Evolutionary conservation across 805 yeast genomes (phyloP).

Genomic region (Yamadazyma scolyti): DNA sequence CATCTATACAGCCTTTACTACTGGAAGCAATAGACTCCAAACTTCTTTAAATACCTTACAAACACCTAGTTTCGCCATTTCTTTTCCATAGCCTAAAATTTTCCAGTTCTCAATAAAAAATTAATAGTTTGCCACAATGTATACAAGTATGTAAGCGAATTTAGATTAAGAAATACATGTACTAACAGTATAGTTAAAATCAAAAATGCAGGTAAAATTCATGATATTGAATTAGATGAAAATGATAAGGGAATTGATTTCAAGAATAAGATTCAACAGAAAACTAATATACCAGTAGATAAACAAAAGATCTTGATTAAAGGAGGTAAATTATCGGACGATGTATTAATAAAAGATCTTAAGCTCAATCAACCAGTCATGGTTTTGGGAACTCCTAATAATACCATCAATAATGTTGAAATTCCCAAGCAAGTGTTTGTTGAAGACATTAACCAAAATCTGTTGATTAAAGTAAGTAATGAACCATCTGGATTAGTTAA

Average conservation of each 20-base stretch:
- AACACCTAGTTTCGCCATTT: too few relatives aligned
- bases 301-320: constrained; percentile 89
- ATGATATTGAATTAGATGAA: constrained; percentile 42
- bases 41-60: too few relatives aligned
- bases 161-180: neutral
- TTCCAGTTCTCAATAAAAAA: too few relatives aligned
- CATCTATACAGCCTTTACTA: too few relatives aligned
- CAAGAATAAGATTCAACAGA: constrained; percentile 64
- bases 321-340: constrained; percentile 84
- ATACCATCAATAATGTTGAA: constrained; percentile 51
- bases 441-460: constrained; percentile 60
- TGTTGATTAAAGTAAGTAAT: constrained; percentile 31
- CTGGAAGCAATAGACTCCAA: too few relatives aligned
- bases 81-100: too few relatives aligned
- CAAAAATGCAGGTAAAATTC: constrained; percentile 42
- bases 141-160: constrained; percentile 4
- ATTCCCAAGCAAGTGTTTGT: constrained; percentile 53
- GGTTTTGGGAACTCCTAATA: constrained; percentile 91
- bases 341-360: constrained; percentile 47
- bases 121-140: too few relatives aligned
- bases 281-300: constrained; percentile 80
- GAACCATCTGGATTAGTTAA: constrained; percentile 68
- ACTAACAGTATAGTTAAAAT: constrained; percentile 17
- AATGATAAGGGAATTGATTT: constrained; percentile 56
- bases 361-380: constrained; percentile 67